Conservation (phyloP, 2,329 filamentous ascomycete genomes). For the Trichoderma atroviride region DNA sequence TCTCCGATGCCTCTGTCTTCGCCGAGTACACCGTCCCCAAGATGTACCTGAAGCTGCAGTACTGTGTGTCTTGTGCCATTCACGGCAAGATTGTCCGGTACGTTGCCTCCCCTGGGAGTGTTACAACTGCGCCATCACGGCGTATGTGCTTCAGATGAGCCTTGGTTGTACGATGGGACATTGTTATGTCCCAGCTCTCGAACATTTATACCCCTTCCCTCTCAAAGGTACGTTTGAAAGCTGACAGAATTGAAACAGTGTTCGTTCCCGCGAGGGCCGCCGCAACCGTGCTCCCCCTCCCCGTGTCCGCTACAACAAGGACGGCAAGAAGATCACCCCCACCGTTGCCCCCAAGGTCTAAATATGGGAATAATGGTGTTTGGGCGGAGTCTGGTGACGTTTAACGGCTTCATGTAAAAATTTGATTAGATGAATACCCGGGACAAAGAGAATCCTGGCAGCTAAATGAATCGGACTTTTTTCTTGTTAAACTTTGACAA, state of each 20-base stretch:
- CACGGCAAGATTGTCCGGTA: conserved; percentile 99
- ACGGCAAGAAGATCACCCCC: conserved; percentile 99
- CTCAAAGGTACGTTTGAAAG: conserved; percentile 38
- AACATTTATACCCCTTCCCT: conserved; percentile 26
- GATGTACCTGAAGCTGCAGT: conserved; percentile 99
- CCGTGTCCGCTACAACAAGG: conserved; percentile 99
- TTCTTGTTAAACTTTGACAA: conserved; percentile 26
- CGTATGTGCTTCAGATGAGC: conserved; percentile 60
- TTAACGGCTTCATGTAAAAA: conserved; percentile 44
- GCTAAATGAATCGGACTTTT: conserved; percentile 34
- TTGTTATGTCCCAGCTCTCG: conserved; percentile 22
- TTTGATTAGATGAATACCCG: conserved; percentile 43
- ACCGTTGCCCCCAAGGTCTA: conserved; percentile 52
- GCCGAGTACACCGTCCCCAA: conserved; percentile 99
- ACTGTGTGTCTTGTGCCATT: conserved; percentile 99
- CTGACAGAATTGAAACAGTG: conserved; percentile 64
- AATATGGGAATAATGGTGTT: conserved; percentile 33
- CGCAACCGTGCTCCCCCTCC: conserved; percentile 99
- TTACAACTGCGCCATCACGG: conserved; percentile 57
- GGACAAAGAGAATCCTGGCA: conserved; percentile 35
- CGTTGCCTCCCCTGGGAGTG: conserved; percentile 62
- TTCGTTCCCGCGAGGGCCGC: conserved; percentile 93
- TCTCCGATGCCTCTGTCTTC: conserved; percentile 99
- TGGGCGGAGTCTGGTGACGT: conserved; percentile 43
- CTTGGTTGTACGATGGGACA: conserved; percentile 57